Evolutionary conservation across 805 yeast species (phyloP), one percentile per base, ranked within the genome.

Genomic region (Candida nonsorbophila): DNA sequence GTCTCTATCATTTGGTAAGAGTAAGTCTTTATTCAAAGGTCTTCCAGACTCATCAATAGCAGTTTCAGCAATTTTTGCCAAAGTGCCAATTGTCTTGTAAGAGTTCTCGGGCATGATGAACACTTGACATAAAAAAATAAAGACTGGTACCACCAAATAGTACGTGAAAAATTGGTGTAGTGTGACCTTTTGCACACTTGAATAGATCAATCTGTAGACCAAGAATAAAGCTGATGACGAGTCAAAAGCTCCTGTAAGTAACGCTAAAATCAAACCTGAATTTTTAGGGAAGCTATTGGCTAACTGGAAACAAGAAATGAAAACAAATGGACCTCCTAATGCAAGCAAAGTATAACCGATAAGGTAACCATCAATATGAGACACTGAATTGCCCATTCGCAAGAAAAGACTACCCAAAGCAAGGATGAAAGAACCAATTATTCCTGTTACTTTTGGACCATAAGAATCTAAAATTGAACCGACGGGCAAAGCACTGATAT

Each of bases 181-280:
- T 0, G 75, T 45, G 14, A 81, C 42, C 19, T 55, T 37, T 10
- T 49, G 30, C 28, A 63, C 35, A 30, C 54, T 53, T 36, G 64
- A 77, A 54, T 83, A 87, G 8, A 72, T 45, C 11, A 86, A 36
- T 43, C 95, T 63, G 60, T 87, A 90, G 7, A 73, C 43, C 42
- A 86, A 63, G 49, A 88, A 88, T 26, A 88, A 69, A 0, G 95
- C 96, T n/a, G 94, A 77, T 2, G 95, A 84, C 0, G 95, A 71
- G 54, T 90, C 97, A 49, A 88, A 87, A 0, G 95, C 87, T n/a
- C 97, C 97, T 0, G 96, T 85, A 28, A 88, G 58, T 11, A 85
- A 55, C 0, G 96, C 95, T 41, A 87, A 58, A 13, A 87, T 67
- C 25, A 84, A 69, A 0, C 96, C 96, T 4, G 94, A 81, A 44